Conservation (phyloP, 2,329 filamentous ascomycete genomes). For the Penicillium sclerotigenum region DNA sequence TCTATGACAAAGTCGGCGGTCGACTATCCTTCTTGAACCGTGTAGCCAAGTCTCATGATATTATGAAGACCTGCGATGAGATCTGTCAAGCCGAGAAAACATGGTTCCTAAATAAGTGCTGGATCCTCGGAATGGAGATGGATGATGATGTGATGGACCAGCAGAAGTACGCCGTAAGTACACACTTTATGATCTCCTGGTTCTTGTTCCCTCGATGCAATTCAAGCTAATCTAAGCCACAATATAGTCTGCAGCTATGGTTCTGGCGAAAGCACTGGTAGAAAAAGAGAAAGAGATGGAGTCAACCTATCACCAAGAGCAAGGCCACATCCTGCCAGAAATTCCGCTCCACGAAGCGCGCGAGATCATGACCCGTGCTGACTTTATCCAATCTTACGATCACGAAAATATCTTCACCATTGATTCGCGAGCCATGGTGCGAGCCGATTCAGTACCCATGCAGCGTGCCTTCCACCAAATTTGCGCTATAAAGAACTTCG, state of each 20-base stretch:
- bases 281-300: constrained; percentile 67
- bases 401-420: constrained; percentile 95
- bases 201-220: not conserved
- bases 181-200: not conserved
- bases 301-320: constrained; percentile 60
- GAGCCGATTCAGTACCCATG: constrained; percentile 95
- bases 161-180: constrained; percentile 84
- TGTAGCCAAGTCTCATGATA: constrained; percentile 81
- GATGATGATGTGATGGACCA: constrained; percentile 99
- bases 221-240: constrained; percentile 16
- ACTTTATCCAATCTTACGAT: constrained; percentile 91
- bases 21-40: constrained; percentile 82
- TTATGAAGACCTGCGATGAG: constrained; percentile 71
- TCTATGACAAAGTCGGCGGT: constrained; percentile 85
- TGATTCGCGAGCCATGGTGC: constrained; percentile 78
- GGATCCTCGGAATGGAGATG: constrained; percentile 72
- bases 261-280: constrained; percentile 86
- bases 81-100: constrained; percentile 71
- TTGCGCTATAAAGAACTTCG: constrained; percentile 72
- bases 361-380: constrained; percentile 90
- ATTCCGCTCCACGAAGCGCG: constrained; percentile 79
- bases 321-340: constrained; percentile 73
- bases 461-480: constrained; percentile 86
- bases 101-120: constrained; percentile 77
- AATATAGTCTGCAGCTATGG: constrained; percentile 78